Evolutionary conservation across 345 rosid species (phyloP).

Genomic region (Passiflora organensis): DNA sequence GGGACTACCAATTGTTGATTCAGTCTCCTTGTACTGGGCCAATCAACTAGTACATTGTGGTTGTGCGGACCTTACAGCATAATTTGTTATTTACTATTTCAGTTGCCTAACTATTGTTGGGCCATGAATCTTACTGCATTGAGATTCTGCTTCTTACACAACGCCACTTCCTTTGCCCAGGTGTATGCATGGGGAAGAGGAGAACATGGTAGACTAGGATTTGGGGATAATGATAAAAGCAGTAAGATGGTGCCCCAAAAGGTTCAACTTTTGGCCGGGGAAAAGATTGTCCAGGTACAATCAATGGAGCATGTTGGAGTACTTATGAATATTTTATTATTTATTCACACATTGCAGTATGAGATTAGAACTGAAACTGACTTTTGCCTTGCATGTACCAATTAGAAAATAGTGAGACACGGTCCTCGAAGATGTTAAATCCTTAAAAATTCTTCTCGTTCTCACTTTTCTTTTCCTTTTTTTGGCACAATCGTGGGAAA

Average conservation of each 20-base stretch:
- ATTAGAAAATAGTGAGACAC: too few species aligned
- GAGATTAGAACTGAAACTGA: not conserved
- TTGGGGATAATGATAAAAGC: conserved; percentile 97
- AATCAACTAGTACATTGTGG: not conserved
- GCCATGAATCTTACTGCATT: not conserved
- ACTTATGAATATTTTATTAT: not conserved
- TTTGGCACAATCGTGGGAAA: too few species aligned
- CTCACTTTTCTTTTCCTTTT: too few species aligned
- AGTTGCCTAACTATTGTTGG: not conserved
- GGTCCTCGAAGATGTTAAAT: too few species aligned
- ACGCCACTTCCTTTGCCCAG: conserved; percentile 27
- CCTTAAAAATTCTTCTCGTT: too few species aligned
- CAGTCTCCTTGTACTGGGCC: not conserved
- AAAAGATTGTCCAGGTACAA: conserved; percentile 69
- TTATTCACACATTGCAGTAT: too few species aligned
- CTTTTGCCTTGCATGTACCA: too few species aligned
- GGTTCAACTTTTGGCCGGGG: conserved; percentile 79
- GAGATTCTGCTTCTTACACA: not conserved
- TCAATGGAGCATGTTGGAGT: not conserved
- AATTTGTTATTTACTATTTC: not conserved
- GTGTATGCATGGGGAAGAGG: conserved; percentile 99
- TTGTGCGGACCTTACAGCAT: too few species aligned
- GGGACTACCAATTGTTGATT: not conserved
- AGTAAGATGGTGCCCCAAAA: conserved; percentile 97
- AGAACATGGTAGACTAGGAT: conserved; percentile 97